Conservation (phyloP, 306 rosid genomes). For the Begonia peltatifolia region DNA sequence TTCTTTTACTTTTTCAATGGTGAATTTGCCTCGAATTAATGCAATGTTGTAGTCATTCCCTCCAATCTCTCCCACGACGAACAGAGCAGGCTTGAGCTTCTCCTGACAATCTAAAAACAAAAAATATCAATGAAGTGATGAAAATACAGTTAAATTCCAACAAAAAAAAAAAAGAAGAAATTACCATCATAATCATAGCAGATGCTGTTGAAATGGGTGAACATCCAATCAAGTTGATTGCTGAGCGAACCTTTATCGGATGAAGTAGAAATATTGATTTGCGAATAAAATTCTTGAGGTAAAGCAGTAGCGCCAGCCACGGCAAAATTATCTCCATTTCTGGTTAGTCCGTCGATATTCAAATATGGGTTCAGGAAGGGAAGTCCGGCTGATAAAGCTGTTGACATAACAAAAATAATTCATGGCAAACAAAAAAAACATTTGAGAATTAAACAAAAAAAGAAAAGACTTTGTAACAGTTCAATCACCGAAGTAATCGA, state of each 20-base stretch:
- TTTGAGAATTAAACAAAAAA: too few relatives aligned
- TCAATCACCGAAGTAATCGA: constrained; percentile 7
- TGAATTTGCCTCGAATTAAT: constrained; percentile 4
- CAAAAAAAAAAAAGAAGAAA: not conserved
- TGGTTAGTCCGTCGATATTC: not conserved
- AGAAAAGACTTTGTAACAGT: too few relatives aligned
- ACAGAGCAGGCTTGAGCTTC: constrained; percentile 7
- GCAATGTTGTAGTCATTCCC: constrained; percentile 11
- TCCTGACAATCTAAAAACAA: constrained; percentile 8
- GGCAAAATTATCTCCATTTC: constrained; percentile 11
- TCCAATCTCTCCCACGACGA: constrained; percentile 15
- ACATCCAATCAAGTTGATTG: constrained; percentile 13
- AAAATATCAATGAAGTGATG: too few relatives aligned
- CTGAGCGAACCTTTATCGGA: not conserved
- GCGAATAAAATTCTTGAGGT: not conserved
- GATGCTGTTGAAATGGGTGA: constrained; percentile 5
- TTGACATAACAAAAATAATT: not conserved
- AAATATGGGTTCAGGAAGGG: constrained; percentile 10
- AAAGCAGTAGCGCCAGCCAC: constrained; percentile 15
- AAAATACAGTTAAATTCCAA: too few relatives aligned
- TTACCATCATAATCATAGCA: constrained; percentile 3
- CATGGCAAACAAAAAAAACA: not conserved
- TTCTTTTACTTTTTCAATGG: constrained; percentile 1
- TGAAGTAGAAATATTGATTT: not conserved
- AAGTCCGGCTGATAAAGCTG: constrained; percentile 9